Evolutionary conservation across 441 rosid species (phyloP).

Genomic region (Croton setiger): DNA sequence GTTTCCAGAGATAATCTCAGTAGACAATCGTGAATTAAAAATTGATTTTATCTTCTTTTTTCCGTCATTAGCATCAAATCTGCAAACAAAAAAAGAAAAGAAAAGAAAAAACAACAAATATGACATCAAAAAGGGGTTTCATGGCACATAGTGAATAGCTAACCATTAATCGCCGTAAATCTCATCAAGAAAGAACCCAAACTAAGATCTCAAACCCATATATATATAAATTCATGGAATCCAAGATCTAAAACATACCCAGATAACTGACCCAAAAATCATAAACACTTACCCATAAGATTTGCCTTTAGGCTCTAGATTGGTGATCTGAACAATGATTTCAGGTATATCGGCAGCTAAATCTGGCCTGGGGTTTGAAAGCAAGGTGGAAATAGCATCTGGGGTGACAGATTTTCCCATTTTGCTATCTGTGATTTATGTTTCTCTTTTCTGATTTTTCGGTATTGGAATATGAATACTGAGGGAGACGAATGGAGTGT

Average conservation of each 20-base stretch:
- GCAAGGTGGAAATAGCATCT: constrained; percentile 52
- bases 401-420: constrained; percentile 46
- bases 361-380: constrained; percentile 62
- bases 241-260: neutral
- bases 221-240: too few species aligned
- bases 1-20: constrained; percentile 62
- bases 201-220: too few species aligned
- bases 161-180: neutral
- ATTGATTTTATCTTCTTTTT: constrained; percentile 59
- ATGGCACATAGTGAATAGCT: neutral
- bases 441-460: neutral
- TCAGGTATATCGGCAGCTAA: constrained; percentile 44
- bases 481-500: neutral
- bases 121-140: neutral
- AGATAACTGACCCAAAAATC: neutral
- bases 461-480: neutral
- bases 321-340: constrained; percentile 65
- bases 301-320: constrained; percentile 72
- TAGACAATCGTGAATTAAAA: constrained; percentile 51
- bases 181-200: too few species aligned
- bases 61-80: constrained; percentile 80
- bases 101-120: neutral
- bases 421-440: neutral
- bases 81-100: constrained; percentile 15
- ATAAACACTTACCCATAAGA: constrained; percentile 51